These are phyloP conservation scores for Arbutus unedo DNA, from an alignment of 148 eudicot genomes.

Conservation along the genomic window DNA sequence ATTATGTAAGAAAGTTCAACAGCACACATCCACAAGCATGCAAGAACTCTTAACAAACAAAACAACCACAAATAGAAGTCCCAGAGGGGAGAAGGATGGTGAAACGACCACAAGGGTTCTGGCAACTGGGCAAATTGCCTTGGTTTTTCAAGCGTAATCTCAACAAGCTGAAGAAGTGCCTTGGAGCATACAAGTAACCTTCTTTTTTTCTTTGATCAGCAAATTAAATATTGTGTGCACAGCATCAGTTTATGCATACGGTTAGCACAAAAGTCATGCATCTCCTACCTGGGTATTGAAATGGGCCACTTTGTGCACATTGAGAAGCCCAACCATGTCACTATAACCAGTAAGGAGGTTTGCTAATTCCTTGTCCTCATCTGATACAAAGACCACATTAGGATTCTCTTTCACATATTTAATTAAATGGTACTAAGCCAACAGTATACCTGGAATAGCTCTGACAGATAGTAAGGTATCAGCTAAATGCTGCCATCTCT, in stretches of 20 bases:
- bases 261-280: not conserved
- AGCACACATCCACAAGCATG: not conserved
- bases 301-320: conserved; percentile 82
- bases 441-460: conserved; percentile 76
- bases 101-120: not conserved
- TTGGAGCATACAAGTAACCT: not conserved
- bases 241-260: not conserved
- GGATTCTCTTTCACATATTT: conserved; percentile 9
- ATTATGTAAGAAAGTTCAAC: not conserved
- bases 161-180: not conserved
- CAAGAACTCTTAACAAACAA: not conserved
- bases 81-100: not conserved
- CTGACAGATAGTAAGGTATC: conserved; percentile 83
- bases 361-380: conserved; percentile 91
- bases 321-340: conserved; percentile 94
- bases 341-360: conserved; percentile 86
- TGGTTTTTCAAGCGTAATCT: not conserved
- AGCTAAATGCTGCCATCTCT: conserved; percentile 94
- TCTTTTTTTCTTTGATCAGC: no score
- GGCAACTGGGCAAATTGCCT: not conserved
- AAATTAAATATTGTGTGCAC: not conserved
- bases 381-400: conserved; percentile 31
- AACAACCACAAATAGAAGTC: not conserved
- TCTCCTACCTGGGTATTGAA: conserved; percentile 70
- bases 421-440: not conserved